Evolutionary conservation across 1,284 basidiomycete species (phyloP), one percentile per base, ranked within the genome.

Genomic region (Sporisorium iseilematis-ciliati): DNA sequence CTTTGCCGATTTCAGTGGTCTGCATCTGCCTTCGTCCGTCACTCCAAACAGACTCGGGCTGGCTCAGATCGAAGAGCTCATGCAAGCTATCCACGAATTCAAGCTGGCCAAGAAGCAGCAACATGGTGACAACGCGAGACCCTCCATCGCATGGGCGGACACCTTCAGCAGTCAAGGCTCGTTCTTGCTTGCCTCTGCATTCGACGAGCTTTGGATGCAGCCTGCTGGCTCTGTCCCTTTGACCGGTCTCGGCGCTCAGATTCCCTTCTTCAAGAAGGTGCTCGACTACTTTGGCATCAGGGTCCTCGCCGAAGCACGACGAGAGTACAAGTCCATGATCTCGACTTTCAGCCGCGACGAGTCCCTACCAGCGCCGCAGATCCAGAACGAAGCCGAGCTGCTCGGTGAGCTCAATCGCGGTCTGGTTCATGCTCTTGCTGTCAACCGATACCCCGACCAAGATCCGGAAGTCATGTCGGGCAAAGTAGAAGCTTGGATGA

Each of bases 141-240:
- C 83, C 0, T 85, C 84, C 3, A 80, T 87, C 14, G 87, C 87
- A 1, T 87, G 86, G 82, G 80, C 85, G 2, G 87, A 87, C 49
- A 83, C 84, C 1, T 87, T 87, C 54, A 63, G 75, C 43, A 81
- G 77, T 46, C 87, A 87, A 59, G 84, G 81, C n/a, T 80, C 84
- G 46, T 87, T 82, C 65, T 57, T 86, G 12, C 75, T 87, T 6
- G 85, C 85, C 12, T 78, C 78, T 41, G 83, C 82, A 0, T 87
- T 87, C 61, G 86, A 87, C 56, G 83, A 87, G 77, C 75, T 87
- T 25, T 87, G 87, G 73, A 78, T 84, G 45, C 87, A 87, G 67
- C 86, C 86, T 12, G 81, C 80, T 0, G 87, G 87, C 46, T 78
- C 81, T 21, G 78, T 87, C 2, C 86, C 86, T 3, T 74, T 87